phyloP scores from a whole-genome alignment of 2,329 filamentous ascomycete genomes.

The Botrytis deweyae region DNA sequence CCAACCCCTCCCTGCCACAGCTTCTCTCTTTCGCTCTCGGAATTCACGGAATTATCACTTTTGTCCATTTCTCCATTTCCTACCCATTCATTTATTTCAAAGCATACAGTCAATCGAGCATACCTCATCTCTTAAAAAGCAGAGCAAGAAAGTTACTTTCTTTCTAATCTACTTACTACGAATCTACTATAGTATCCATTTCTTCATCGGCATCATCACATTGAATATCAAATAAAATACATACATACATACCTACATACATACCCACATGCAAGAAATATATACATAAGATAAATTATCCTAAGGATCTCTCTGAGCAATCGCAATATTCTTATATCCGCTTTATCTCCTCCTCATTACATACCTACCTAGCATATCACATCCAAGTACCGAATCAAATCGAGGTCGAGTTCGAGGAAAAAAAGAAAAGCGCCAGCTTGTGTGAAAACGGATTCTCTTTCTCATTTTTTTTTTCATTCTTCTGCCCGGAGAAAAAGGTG shows the following conservation, averaged over 20 bases:
- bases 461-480: not conserved
- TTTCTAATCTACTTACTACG: not conserved
- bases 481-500: not conserved
- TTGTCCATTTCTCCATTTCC: not conserved
- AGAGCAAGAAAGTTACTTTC: not conserved
- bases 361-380: not conserved
- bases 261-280: not conserved
- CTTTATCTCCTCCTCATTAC: not conserved
- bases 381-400: not conserved
- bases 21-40: not conserved
- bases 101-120: not conserved
- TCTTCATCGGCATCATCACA: not conserved
- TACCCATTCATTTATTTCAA: not conserved
- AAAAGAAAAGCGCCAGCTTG: not conserved
- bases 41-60: not conserved
- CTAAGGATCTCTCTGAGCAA: not conserved
- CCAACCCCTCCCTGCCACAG: not conserved
- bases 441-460: not conserved
- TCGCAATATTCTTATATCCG: not conserved
- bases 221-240: not conserved
- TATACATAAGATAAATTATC: not conserved
- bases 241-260: not conserved
- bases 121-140: not conserved
- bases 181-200: not conserved
- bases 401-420: not conserved